These are phyloP conservation scores for Pleurotus platypus DNA, from an alignment of 768 basidiomycete species.

Conservation along the genomic window DNA sequence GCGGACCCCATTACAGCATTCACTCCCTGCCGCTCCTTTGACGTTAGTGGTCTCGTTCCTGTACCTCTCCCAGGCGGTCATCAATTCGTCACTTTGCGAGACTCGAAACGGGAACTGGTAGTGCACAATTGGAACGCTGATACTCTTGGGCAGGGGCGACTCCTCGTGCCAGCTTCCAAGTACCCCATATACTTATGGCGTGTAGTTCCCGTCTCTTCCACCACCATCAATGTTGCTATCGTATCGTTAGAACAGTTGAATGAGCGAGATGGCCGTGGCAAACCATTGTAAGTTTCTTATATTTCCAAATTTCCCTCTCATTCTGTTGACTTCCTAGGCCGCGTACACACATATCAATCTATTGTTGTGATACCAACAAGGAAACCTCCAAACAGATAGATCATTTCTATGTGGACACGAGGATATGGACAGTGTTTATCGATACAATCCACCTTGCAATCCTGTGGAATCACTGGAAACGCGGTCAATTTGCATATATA, in stretches of 20 bases:
- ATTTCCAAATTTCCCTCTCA: too few relatives aligned
- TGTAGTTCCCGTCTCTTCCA: background rate
- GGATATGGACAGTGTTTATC: too few relatives aligned
- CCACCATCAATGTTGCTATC: too few relatives aligned
- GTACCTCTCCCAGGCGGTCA: background rate
- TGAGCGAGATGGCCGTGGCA: too few relatives aligned
- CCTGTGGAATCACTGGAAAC: too few relatives aligned
- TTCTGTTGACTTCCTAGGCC: too few relatives aligned
- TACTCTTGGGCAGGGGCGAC: background rate
- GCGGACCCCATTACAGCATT: background rate
- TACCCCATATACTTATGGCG: background rate
- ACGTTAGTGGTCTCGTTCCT: background rate
- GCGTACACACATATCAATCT: background rate
- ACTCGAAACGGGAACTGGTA: background rate
- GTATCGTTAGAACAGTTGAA: too few relatives aligned
- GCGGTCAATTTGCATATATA: too few relatives aligned
- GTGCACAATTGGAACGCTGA: background rate
- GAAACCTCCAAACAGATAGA: background rate
- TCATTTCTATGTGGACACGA: too few relatives aligned
- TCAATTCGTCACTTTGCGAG: background rate
- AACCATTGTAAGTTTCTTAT: too few relatives aligned
- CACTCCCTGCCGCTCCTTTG: background rate
- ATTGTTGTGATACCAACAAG: background rate
- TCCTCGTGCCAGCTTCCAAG: background rate
- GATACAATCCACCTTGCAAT: too few relatives aligned